Percentiles rank a stretch among this genome's conserved stretches.
phyloP scores from a whole-genome alignment of 805 yeast species.

The Candida vartiovaarae region DNA sequence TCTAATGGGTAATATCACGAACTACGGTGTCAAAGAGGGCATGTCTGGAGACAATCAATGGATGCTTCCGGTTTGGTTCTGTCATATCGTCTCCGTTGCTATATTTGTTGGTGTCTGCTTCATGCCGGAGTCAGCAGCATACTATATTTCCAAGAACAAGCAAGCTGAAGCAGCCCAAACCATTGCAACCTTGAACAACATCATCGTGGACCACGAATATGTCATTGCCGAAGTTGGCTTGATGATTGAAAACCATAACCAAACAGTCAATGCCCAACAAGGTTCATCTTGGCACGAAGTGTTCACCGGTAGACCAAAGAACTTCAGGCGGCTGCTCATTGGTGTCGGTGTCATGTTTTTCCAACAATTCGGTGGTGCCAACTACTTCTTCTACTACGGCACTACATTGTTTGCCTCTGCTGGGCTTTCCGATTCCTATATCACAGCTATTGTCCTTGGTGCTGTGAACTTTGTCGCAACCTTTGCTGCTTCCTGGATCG shows the following conservation, averaged over 20 bases:
- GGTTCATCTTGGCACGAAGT: slow-evolving; percentile 45
- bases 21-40: slow-evolving; percentile 45
- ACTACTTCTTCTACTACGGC: slow-evolving; percentile 62
- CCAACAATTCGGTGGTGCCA: slow-evolving; percentile 58
- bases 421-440: slow-evolving; percentile 49
- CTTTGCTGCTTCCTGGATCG: slow-evolving; percentile 42
- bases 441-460: slow-evolving; percentile 55
- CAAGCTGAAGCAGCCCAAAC: slow-evolving; percentile 48
- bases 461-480: slow-evolving; percentile 51
- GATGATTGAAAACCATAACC: slow-evolving; percentile 38
- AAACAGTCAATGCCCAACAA: slow-evolving; percentile 40
- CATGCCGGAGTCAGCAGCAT: slow-evolving; percentile 70
- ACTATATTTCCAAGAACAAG: slow-evolving; percentile 34
- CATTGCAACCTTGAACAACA: slow-evolving; percentile 47
- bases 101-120: slow-evolving; percentile 39
- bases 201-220: slow-evolving; percentile 36
- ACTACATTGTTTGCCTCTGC: slow-evolving; percentile 55
- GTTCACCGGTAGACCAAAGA: slow-evolving; percentile 54
- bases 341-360: slow-evolving; percentile 55
- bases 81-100: slow-evolving; percentile 32
- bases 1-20: slow-evolving; percentile 61
- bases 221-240: slow-evolving; percentile 41
- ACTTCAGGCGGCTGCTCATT: slow-evolving; percentile 40
- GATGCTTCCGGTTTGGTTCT: slow-evolving; percentile 58
- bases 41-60: slow-evolving; percentile 43